Base-by-base conservation (phyloP, 2,329 filamentous ascomycete species). In the Pestalotiopsis sp. region DNA sequence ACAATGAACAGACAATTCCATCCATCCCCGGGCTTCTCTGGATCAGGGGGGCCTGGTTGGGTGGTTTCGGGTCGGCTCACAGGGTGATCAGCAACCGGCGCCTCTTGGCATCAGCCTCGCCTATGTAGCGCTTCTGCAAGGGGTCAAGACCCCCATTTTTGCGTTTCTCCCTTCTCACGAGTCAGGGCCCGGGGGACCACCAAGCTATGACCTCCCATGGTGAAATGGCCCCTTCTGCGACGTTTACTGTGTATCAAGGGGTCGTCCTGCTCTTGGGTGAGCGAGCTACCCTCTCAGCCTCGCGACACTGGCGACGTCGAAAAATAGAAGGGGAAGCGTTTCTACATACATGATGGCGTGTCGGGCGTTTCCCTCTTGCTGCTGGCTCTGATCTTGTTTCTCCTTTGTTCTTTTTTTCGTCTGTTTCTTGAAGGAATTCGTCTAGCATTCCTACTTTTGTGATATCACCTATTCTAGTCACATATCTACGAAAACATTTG, bases 71-170 rank as follows among this genome's bases (percentile, higher is more conserved):
- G 59, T 39, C 59, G 27, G 27, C 17, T n/a, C 63, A 65, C 49
- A 11, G 41, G 20, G 13, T 45, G 63, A 66, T 69, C 64, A 70
- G 68, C 69, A 65, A 65, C 39, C 67, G 65, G 62, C 65, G 58
- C 61, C 61, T 62, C 70, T 72, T 71, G 71, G 70, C 69, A 69
- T 73, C 71, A 74, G 72, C 71, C 72, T 73, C 69, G 71, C 65
- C 69, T 68, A 69, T 52, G 45, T 59, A 59, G 23, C 23, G 57
- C 68, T 68, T 69, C 67, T 68, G 49, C 69, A 69, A 72, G 68
- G 71, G 69, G 45, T 57, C 31, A 17, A 13, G 57, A 41, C 64
- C 49, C 57, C 31, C 57, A 36, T 23, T 27, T 67, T 27, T 67
- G 36, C 27, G 38, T 49, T 36, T 31, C 36, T 45, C 49, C n/a